A percentile compares a stretch with the other conserved stretches of the same genome.
These are phyloP conservation scores for Ophiostoma ips DNA, from an alignment of 2,329 filamentous ascomycete genomes.

Conservation along the genomic window DNA sequence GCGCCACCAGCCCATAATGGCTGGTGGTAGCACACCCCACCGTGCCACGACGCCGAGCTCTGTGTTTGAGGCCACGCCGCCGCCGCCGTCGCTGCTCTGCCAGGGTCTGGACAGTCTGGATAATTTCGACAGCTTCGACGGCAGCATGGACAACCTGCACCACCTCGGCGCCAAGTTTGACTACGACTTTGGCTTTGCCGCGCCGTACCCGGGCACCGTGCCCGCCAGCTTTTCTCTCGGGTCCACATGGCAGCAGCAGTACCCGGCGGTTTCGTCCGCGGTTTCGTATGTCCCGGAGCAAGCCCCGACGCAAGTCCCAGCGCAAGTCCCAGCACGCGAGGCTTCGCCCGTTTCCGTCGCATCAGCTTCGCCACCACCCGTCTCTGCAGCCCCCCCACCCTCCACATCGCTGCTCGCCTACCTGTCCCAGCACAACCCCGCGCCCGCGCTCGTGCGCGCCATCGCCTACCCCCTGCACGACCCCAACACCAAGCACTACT, in stretches of 20 bases:
- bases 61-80: constrained; percentile 17
- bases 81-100: constrained; percentile 44
- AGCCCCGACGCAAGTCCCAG: neutral
- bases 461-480: constrained; percentile 56
- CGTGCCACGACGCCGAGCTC: constrained; percentile 21
- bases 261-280: no score
- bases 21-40: neutral
- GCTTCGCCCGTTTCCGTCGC: constrained; percentile 27
- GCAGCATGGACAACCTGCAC: constrained; percentile 29
- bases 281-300: constrained; percentile 18
- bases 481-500: constrained; percentile 67
- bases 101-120: constrained; percentile 39
- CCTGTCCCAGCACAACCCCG: constrained; percentile 66
- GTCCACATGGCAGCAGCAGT: no score
- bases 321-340: constrained; percentile 27
- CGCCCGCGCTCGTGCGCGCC: constrained; percentile 67
- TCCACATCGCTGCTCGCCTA: constrained; percentile 52
- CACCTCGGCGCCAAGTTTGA: constrained; percentile 45
- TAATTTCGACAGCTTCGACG: constrained; percentile 22
- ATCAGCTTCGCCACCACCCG: constrained; percentile 17
- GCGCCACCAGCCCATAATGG: neutral
- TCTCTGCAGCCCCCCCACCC: neutral
- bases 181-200: constrained; percentile 51
- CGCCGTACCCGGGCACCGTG: constrained; percentile 65
- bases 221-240: constrained; percentile 31